Evolutionary conservation across 176 grass and related monocot genomes (phyloP).

Genomic region (Poa pratensis): DNA sequence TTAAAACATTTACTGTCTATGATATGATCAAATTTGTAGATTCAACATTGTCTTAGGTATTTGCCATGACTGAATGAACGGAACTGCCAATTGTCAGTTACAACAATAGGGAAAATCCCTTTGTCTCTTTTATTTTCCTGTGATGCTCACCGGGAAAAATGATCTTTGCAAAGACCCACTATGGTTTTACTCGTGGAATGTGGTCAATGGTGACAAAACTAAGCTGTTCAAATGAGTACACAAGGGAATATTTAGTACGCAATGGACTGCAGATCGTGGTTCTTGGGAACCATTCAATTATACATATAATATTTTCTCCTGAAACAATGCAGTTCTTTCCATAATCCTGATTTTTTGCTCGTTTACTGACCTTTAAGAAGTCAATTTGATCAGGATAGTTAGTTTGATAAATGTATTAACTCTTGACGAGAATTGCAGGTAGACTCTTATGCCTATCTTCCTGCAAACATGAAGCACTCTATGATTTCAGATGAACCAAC

Average conservation of each 20-base stretch:
- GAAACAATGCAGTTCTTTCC: conserved; percentile 1
- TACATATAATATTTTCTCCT: not conserved
- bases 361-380: conserved; percentile 21
- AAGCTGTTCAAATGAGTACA: not conserved
- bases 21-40: conserved; percentile 21
- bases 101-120: not conserved
- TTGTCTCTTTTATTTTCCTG: not conserved
- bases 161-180: conserved; percentile 1
- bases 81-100: conserved; percentile 10
- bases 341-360: not conserved
- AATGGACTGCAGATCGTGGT: not conserved
- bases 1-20: not conserved
- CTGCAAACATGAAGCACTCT: conserved; percentile 72
- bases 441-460: conserved; percentile 95
- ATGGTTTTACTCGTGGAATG: conserved; percentile 1
- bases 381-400: not conserved
- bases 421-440: conserved; percentile 55
- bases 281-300: not conserved
- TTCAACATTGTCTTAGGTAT: not conserved
- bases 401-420: conserved; percentile 23
- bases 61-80: not conserved
- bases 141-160: not conserved
- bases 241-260: not conserved
- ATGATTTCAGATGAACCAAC: conserved; percentile 58
- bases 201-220: not conserved